Conservation (phyloP, 345 rosid genomes). For the Eucalyptus tenuipes region DNA sequence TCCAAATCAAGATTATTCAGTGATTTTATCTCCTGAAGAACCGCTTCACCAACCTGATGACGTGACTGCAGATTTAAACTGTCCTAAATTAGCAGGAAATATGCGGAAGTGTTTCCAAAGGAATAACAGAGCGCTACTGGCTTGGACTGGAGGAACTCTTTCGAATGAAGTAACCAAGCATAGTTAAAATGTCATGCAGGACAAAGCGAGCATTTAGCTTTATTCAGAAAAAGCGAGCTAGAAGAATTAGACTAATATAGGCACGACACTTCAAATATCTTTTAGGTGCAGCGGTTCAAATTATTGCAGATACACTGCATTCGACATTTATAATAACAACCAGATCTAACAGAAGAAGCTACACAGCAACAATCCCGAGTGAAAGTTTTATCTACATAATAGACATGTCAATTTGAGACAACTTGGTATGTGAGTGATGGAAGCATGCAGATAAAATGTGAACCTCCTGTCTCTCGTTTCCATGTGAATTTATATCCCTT, state of each 20-base stretch:
- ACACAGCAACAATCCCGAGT: neutral
- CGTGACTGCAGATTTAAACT: conserved; percentile 41
- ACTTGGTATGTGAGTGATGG: neutral
- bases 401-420: neutral
- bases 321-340: neutral
- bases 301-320: neutral
- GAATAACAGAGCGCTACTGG: neutral
- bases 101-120: neutral
- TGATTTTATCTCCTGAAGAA: conserved; percentile 54
- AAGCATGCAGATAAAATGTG: neutral
- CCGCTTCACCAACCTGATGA: conserved; percentile 27
- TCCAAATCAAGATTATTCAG: conserved; percentile 75
- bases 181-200: neutral
- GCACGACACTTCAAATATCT: neutral
- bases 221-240: neutral
- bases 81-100: neutral
- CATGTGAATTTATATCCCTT: neutral
- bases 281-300: neutral
- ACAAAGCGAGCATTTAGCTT: neutral
- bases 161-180: neutral
- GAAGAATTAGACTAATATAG: neutral
- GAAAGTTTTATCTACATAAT: neutral
- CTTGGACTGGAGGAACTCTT: neutral
- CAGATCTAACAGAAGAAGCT: neutral
- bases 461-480: neutral